phyloP scores from a whole-genome alignment of 2,329 filamentous ascomycete species.

The Mollisia scopiformis region DNA sequence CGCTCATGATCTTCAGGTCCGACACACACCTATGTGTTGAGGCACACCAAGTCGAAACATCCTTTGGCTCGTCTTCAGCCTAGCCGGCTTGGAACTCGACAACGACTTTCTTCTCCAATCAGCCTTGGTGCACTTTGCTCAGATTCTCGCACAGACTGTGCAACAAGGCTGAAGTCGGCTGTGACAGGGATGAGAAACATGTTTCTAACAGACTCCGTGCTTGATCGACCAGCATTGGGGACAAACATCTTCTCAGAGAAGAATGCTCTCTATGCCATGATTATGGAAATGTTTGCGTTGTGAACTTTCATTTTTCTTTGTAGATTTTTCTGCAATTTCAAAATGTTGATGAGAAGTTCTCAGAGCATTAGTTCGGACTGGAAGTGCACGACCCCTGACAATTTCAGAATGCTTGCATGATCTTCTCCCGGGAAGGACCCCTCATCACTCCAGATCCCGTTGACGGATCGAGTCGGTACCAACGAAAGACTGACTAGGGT shows the following conservation, averaged over 20 bases:
- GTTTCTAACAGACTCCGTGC: constrained; percentile 2
- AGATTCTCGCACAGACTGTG: neutral
- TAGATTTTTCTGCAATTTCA: neutral
- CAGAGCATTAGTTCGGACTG: neutral
- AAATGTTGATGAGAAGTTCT: neutral
- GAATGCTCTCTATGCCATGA: neutral
- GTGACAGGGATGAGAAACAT: constrained; percentile 4
- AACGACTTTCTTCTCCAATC: neutral
- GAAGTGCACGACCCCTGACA: neutral
- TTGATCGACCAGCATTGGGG: neutral
- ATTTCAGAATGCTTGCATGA: constrained; percentile 17
- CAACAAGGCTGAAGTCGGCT: constrained; percentile 1
- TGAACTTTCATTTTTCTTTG: neutral
- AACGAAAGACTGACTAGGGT: constrained; percentile 10
- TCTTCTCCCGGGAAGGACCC: constrained; percentile 13
- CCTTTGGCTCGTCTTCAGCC: neutral
- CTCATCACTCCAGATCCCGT: constrained; percentile 15
- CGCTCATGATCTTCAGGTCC: neutral
- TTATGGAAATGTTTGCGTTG: neutral
- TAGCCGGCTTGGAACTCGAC: neutral
- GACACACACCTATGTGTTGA: neutral
- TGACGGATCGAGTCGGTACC: constrained; percentile 6
- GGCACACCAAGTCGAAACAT: neutral
- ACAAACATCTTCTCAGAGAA: neutral
- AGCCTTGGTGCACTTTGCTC: neutral